These are phyloP conservation scores for Lumnitzera racemosa DNA, from an alignment of 345 rosid genomes.

Conservation along the genomic window DNA sequence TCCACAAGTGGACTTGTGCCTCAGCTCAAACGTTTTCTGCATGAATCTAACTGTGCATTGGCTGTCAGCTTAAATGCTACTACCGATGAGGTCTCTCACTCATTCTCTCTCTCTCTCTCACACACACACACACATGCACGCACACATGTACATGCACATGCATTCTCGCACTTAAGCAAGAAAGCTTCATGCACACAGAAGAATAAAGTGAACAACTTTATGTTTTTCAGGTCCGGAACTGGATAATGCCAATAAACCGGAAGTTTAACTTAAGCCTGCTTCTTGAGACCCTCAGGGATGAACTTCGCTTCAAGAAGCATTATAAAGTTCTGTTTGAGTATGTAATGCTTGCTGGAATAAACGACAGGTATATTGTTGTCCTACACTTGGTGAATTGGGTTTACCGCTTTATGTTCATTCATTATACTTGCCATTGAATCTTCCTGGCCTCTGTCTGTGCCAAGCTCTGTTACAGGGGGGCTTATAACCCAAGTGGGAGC, in stretches of 20 bases:
- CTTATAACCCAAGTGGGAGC: too few species aligned
- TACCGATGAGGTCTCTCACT: slow-evolving; percentile 82
- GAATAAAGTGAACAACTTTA: slow-evolving; percentile 2
- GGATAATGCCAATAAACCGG: slow-evolving; percentile 93
- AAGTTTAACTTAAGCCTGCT: slow-evolving; percentile 71
- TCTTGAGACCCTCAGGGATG: slow-evolving; percentile 72
- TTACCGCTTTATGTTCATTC: too few species aligned
- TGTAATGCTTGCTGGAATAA: slow-evolving; percentile 85
- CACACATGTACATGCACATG: neutral
- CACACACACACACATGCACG: too few species aligned
- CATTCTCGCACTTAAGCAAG: too few species aligned
- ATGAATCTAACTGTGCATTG: slow-evolving; percentile 66
- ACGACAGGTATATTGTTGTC: slow-evolving; percentile 56
- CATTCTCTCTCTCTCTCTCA: slow-evolving; percentile 8
- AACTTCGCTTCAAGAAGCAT: slow-evolving; percentile 46
- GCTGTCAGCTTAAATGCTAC: slow-evolving; percentile 98
- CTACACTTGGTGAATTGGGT: neutral
- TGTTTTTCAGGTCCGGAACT: slow-evolving; percentile 69
- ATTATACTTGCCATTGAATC: too few species aligned
- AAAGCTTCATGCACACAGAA: neutral
- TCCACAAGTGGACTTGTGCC: slow-evolving; percentile 97
- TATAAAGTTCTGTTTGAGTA: slow-evolving; percentile 87
- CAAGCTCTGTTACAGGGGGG: too few species aligned
- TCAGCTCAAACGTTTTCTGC: slow-evolving; percentile 74
- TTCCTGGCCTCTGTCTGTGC: too few species aligned